These are phyloP conservation scores for Mucor ambiguus DNA, from an alignment of 371 early-diverging fungal species.

Conservation along the genomic window DNA sequence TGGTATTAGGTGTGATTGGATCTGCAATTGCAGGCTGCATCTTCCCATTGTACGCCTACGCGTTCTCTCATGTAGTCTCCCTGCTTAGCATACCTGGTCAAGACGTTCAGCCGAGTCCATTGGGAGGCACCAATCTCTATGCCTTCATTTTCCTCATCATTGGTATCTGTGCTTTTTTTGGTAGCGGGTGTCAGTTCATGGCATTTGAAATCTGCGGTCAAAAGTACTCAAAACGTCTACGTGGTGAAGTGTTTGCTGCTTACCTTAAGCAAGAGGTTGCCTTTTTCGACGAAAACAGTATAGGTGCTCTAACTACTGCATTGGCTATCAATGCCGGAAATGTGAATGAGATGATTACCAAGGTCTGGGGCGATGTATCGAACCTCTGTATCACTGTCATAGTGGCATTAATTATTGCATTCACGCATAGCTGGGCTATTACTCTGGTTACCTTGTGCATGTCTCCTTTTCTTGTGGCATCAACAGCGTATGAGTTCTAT, in stretches of 20 bases:
- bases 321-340: conserved; percentile 80
- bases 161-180: conserved; percentile 47
- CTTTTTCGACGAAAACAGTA: conserved; percentile 85
- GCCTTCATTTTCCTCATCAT: conserved; percentile 69
- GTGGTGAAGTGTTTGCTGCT: conserved; percentile 58
- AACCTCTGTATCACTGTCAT: conserved; percentile 51
- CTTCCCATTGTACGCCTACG: conserved; percentile 25
- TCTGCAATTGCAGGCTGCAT: conserved; percentile 57
- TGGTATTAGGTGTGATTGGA: conserved; percentile 40
- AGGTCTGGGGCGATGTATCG: conserved; percentile 61
- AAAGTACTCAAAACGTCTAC: conserved; percentile 60
- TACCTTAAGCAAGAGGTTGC: conserved; percentile 81
- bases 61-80: conserved; percentile 39
- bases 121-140: conserved; percentile 65
- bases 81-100: neutral
- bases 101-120: conserved; percentile 37
- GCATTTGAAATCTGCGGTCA: conserved; percentile 57
- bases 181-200: conserved; percentile 29
- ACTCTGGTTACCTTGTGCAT: conserved; percentile 58
- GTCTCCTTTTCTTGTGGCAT: conserved; percentile 52
- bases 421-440: conserved; percentile 56
- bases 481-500: conserved; percentile 40
- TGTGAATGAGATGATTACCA: conserved; percentile 68
- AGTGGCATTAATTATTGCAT: conserved; percentile 50
- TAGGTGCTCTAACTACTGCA: conserved; percentile 80